Conservation (phyloP, 2,329 filamentous ascomycete species). For the Alternaria ventricosa region DNA sequence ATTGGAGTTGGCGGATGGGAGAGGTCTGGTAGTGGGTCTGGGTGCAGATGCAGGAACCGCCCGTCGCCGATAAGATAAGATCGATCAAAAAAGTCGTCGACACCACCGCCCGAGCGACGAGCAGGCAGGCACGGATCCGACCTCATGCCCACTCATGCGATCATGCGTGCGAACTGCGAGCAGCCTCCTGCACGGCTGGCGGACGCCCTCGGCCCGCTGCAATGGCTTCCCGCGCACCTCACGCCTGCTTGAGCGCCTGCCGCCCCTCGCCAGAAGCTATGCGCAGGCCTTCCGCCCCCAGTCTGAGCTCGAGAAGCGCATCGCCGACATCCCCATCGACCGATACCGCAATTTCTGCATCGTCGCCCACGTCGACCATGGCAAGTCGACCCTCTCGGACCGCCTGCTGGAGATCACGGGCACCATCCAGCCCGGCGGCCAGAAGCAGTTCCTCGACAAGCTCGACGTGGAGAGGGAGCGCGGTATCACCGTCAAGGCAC, state of each 20-base stretch:
- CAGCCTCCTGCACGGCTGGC: conserved; percentile 50
- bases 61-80: conserved; percentile 33
- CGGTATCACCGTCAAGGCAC: conserved; percentile 97
- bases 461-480: conserved; percentile 95
- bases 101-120: conserved; percentile 4
- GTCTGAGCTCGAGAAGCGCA: conserved; percentile 67
- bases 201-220: conserved; percentile 33
- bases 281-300: conserved; percentile 50
- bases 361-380: conserved; percentile 98
- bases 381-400: conserved; percentile 94
- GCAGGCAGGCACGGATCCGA: conserved; percentile 13
- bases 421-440: conserved; percentile 82
- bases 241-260: conserved; percentile 38
- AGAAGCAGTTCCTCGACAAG: conserved; percentile 97
- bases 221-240: conserved; percentile 17
- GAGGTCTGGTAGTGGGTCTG: conserved; percentile 20
- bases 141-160: conserved; percentile 55
- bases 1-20: background rate
- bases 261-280: conserved; percentile 32
- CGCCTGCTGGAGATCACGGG: conserved; percentile 92
- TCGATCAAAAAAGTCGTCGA: conserved; percentile 12
- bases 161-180: conserved; percentile 55
- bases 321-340: conserved; percentile 77
- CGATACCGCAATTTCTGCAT: conserved; percentile 96
- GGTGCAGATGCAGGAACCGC: conserved; percentile 15